A percentile compares a stretch with the other conserved stretches of the same genome.
phyloP scores from a whole-genome alignment of 257 asterid genomes.

The Verbascum thapsus region DNA sequence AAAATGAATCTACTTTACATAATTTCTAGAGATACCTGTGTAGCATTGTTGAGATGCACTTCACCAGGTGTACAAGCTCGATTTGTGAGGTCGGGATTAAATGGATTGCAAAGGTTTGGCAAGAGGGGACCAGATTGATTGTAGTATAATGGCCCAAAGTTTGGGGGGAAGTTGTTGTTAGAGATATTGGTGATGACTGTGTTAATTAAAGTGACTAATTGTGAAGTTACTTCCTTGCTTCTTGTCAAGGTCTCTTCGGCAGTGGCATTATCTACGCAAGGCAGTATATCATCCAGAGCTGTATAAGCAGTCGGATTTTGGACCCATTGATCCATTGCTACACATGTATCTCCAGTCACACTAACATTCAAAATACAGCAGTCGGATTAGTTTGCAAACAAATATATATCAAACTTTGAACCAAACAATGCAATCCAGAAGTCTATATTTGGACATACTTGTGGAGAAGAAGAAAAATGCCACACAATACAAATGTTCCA shows the following conservation, averaged over 20 bases:
- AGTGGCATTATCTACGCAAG: slow-evolving; percentile 78
- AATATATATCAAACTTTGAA: slow-evolving; percentile 24
- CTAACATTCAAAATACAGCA: slow-evolving; percentile 30
- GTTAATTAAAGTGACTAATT: slow-evolving; percentile 63
- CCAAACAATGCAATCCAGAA: too few relatives aligned
- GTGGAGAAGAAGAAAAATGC: slow-evolving; percentile 85
- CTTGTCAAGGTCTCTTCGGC: slow-evolving; percentile 66
- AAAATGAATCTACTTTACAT: too few relatives aligned
- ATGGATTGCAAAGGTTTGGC: slow-evolving; percentile 85
- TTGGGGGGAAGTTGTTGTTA: slow-evolving; percentile 78
- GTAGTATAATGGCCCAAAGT: slow-evolving; percentile 65
- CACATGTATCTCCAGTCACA: slow-evolving; percentile 83
- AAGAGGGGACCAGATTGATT: slow-evolving; percentile 90
- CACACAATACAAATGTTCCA: slow-evolving; percentile 79
- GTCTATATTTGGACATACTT: slow-evolving; percentile 44
- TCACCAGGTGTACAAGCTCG: slow-evolving; percentile 65
- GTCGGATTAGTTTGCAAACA: slow-evolving; percentile 11
- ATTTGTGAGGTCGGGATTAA: slow-evolving; percentile 57
- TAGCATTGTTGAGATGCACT: slow-evolving; percentile 72
- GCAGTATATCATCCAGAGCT: slow-evolving; percentile 77
- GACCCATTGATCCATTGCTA: slow-evolving; percentile 87
- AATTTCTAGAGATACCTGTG: slow-evolving; percentile 51
- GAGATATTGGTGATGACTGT: slow-evolving; percentile 78
- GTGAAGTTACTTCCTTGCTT: slow-evolving; percentile 73
- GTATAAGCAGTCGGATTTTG: slow-evolving; percentile 77